phyloP scores from a whole-genome alignment of 805 yeast species.

The Metschnikowia colocasiae region DNA sequence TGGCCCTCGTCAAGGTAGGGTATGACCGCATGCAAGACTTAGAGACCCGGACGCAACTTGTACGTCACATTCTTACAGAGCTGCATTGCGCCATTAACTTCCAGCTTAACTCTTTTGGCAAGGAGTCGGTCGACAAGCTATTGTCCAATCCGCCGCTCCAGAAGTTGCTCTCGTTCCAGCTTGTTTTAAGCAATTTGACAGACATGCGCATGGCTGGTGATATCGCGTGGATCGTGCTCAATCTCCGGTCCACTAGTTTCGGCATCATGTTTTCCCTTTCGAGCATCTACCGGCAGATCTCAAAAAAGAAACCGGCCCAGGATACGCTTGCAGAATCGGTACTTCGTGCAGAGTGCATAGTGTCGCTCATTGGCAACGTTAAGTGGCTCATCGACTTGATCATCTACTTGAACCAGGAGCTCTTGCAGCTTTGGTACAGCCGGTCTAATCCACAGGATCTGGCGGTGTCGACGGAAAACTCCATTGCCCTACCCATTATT shows the following conservation, averaged over 20 bases:
- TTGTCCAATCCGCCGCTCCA: conserved; percentile 77
- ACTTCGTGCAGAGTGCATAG: conserved; percentile 58
- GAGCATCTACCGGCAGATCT: conserved; percentile 61
- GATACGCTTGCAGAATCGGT: conserved; percentile 53
- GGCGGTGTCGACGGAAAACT: conserved; percentile 26
- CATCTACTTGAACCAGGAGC: conserved; percentile 68
- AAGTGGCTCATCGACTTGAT: conserved; percentile 85
- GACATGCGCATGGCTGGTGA: conserved; percentile 34
- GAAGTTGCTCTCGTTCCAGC: conserved; percentile 64
- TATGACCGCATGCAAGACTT: conserved; percentile 15
- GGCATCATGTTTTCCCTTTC: conserved; percentile 62
- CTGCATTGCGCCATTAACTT: conserved; percentile 73
- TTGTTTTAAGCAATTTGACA: conserved; percentile 51
- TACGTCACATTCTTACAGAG: conserved; percentile 52
- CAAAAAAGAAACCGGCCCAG: conserved; percentile 50
- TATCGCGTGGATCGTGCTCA: conserved; percentile 61
- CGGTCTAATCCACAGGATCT: conserved; percentile 19
- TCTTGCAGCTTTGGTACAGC: conserved; percentile 43
- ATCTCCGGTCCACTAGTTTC: conserved; percentile 67
- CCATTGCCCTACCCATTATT: conserved; percentile 55
- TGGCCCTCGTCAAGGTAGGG: conserved; percentile 47
- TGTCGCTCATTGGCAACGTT: conserved; percentile 66
- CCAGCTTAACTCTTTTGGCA: conserved; percentile 57
- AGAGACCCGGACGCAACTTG: conserved; percentile 24
- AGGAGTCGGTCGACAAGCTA: conserved; percentile 73